Conservation (phyloP, 176 grass and related monocot genomes). For the Zoysia japonica region DNA sequence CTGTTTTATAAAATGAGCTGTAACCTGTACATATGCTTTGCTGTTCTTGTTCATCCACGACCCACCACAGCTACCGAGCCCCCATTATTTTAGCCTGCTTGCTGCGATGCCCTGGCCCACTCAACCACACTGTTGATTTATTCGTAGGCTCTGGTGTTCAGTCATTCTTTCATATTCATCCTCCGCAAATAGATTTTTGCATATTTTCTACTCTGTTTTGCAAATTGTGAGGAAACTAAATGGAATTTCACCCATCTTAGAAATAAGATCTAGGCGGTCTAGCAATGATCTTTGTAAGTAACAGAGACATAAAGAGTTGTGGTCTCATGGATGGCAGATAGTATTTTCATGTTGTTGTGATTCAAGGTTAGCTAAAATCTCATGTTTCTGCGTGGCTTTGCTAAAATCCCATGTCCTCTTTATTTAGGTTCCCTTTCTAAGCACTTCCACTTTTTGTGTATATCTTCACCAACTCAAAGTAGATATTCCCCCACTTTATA, state of each 20-base stretch:
- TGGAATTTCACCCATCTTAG: slow-evolving; percentile 1
- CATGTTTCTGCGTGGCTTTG: background rate
- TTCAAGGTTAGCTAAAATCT: slow-evolving; percentile 1
- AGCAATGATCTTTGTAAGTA: slow-evolving; percentile 18
- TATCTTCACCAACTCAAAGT: slow-evolving; percentile 25
- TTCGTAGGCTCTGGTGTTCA: background rate
- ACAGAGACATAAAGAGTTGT: background rate
- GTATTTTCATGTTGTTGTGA: background rate
- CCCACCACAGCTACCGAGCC: background rate
- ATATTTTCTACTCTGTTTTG: slow-evolving; percentile 20
- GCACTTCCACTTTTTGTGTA: background rate
- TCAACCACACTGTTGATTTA: slow-evolving; percentile 23
- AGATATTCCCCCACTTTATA: background rate
- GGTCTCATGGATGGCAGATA: background rate
- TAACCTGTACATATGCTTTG: slow-evolving; percentile 19
- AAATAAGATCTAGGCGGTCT: slow-evolving; percentile 6
- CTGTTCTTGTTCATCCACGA: slow-evolving; percentile 32
- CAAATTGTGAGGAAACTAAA: background rate
- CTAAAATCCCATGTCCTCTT: background rate
- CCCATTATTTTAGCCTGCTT: slow-evolving; percentile 16
- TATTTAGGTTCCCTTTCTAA: slow-evolving; percentile 15
- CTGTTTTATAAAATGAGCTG: slow-evolving; percentile 9
- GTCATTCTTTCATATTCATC: slow-evolving; percentile 1
- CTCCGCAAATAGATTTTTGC: slow-evolving; percentile 1
- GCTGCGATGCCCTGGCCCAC: slow-evolving; percentile 14